Evolutionary conservation across 805 yeast species (phyloP).

Genomic region (Myxozyma udenii): DNA sequence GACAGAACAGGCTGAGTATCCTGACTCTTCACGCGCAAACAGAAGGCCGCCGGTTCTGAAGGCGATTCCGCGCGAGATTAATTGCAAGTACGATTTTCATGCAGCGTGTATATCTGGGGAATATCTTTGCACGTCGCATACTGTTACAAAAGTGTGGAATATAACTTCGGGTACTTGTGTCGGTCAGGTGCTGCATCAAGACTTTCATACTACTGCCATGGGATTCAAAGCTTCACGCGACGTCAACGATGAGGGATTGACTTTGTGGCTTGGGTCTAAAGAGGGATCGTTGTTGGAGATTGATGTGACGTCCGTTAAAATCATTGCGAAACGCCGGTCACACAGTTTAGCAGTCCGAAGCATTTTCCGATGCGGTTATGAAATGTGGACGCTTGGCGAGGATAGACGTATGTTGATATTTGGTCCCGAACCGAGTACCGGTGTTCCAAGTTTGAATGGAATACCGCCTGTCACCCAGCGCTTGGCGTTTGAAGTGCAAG

Average conservation of each 20-base stretch:
- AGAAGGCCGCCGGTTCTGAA: slow-evolving; percentile 35
- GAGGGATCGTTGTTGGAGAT: slow-evolving; percentile 39
- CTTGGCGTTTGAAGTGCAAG: slow-evolving; percentile 33
- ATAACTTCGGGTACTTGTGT: slow-evolving; percentile 29
- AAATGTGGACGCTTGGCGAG: slow-evolving; percentile 40
- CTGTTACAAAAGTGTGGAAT: slow-evolving; percentile 31
- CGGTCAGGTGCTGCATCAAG: slow-evolving; percentile 33
- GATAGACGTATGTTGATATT: slow-evolving; percentile 41
- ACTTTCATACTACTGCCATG: slow-evolving; percentile 33
- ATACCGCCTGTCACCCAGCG: slow-evolving; percentile 34
- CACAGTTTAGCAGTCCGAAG: slow-evolving; percentile 27
- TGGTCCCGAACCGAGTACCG: slow-evolving; percentile 29
- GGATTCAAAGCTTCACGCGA: slow-evolving; percentile 29
- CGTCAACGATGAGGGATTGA: slow-evolving; percentile 26
- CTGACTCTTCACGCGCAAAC: slow-evolving; percentile 37
- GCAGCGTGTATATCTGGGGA: slow-evolving; percentile 31
- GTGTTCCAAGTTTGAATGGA: slow-evolving; percentile 28
- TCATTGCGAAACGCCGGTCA: slow-evolving; percentile 29
- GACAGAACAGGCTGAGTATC: slow-evolving; percentile 25
- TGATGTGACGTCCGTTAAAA: slow-evolving; percentile 26
- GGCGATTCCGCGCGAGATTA: slow-evolving; percentile 31
- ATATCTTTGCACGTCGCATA: slow-evolving; percentile 27
- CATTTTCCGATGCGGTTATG: slow-evolving; percentile 28
- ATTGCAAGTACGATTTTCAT: slow-evolving; percentile 31
- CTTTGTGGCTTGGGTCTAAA: slow-evolving; percentile 39